Evolutionary conservation across 2,329 filamentous ascomycete genomes (phyloP).

Genomic region (Phialocephala subalpina): DNA sequence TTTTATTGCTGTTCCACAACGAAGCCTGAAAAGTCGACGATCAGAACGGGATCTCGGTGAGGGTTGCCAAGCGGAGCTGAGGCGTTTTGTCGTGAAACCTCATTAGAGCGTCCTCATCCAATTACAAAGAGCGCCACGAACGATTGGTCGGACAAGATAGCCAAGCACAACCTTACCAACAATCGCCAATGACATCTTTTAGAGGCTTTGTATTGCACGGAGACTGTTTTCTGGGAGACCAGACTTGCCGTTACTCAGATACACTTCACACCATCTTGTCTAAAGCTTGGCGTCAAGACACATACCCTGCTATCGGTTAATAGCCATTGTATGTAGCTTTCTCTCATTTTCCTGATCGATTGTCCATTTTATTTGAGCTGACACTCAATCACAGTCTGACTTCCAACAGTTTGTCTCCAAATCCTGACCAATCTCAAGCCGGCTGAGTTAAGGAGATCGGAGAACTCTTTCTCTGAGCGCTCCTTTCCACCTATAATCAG

Average conservation of each 20-base stretch:
- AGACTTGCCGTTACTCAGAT: background rate
- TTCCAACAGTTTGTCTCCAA: slow-evolving; percentile 27
- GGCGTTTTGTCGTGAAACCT: too few species aligned
- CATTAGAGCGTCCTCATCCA: too few species aligned
- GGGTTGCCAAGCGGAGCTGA: too few species aligned
- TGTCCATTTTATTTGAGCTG: background rate
- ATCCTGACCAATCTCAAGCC: slow-evolving; percentile 30
- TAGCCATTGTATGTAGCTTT: background rate
- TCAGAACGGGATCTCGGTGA: too few species aligned
- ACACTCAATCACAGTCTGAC: slow-evolving; percentile 30
- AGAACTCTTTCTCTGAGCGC: slow-evolving; percentile 41
- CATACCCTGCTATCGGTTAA: background rate
- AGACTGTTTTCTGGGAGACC: background rate
- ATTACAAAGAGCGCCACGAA: too few species aligned
- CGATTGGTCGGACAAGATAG: too few species aligned
- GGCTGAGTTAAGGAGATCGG: slow-evolving; percentile 20
- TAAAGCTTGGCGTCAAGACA: background rate
- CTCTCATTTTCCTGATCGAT: too few species aligned
- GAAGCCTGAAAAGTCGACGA: too few species aligned
- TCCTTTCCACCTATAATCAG: slow-evolving; percentile 43
- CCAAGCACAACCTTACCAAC: too few species aligned
- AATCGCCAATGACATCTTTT: too few species aligned
- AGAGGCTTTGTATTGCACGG: background rate
- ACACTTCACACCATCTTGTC: background rate
- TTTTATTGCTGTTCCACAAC: too few species aligned